These are phyloP conservation scores for Vitis riparia DNA, from an alignment of 164 flowering plant genomes.

Conservation along the genomic window DNA sequence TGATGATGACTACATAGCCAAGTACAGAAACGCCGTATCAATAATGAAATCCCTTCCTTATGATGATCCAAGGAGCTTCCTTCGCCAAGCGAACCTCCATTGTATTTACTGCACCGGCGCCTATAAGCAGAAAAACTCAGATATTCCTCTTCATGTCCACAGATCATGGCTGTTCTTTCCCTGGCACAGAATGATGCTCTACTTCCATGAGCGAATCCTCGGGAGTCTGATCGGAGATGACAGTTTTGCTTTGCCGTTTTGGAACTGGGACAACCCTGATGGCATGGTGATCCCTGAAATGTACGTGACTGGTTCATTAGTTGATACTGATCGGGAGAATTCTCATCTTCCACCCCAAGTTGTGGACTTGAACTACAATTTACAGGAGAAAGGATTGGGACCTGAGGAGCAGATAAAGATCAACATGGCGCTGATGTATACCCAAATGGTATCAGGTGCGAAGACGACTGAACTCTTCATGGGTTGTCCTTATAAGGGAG, in stretches of 20 bases:
- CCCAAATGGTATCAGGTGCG: constrained; percentile 10
- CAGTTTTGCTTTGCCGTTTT: constrained; percentile 41
- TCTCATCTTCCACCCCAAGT: constrained; percentile 6
- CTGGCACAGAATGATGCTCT: constrained; percentile 28
- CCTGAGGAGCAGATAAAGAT: neutral
- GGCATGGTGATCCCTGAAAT: constrained; percentile 42
- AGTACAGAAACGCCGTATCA: constrained; percentile 18
- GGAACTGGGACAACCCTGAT: constrained; percentile 45
- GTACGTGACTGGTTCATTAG: constrained; percentile 10
- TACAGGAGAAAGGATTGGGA: neutral
- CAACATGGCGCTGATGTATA: constrained; percentile 10
- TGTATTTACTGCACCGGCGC: constrained; percentile 28
- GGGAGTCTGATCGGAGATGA: constrained; percentile 39
- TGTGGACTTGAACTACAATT: neutral
- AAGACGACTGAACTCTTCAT: constrained; percentile 9
- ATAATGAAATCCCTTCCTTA: constrained; percentile 28
- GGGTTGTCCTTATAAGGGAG: constrained; percentile 5
- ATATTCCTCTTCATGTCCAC: constrained; percentile 22
- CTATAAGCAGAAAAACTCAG: constrained; percentile 16
- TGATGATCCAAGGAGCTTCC: constrained; percentile 22
- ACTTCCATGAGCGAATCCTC: constrained; percentile 43
- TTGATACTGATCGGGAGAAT: neutral
- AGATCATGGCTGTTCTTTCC: constrained; percentile 46
- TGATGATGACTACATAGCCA: constrained; percentile 10
- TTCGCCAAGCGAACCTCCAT: constrained; percentile 27